A percentile compares a stretch with the other conserved stretches of the same genome.
Evolutionary conservation across 2,329 filamentous ascomycete genomes (phyloP).

Genomic region (Berkeleyomyces basicola): DNA sequence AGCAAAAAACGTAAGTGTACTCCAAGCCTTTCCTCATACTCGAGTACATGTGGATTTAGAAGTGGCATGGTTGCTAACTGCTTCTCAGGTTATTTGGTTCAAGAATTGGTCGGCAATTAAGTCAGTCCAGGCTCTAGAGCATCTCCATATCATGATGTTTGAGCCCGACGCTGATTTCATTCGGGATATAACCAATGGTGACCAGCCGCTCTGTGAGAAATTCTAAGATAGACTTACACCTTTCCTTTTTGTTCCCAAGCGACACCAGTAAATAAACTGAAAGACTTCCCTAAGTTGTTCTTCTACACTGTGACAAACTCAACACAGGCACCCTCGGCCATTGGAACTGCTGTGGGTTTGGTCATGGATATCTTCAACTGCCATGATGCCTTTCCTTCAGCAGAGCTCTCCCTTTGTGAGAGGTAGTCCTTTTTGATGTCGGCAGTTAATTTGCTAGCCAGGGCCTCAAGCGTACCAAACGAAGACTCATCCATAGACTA

Average conservation of each 20-base stretch:
- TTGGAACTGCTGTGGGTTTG: conserved; percentile 57
- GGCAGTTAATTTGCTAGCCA: conserved; percentile 33
- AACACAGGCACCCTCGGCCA: conserved; percentile 54
- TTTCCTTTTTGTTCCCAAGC: background rate
- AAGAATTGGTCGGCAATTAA: conserved; percentile 72
- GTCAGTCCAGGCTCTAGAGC: conserved; percentile 73
- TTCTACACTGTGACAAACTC: conserved; percentile 24
- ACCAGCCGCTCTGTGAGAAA: conserved; percentile 47
- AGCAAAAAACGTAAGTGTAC: conserved; percentile 32
- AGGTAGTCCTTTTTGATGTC: conserved; percentile 29
- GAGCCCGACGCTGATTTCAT: conserved; percentile 57
- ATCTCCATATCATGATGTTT: conserved; percentile 88
- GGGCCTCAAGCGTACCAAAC: conserved; percentile 47
- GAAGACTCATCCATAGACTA: conserved; percentile 38
- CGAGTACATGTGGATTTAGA: background rate
- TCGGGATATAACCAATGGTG: conserved; percentile 52
- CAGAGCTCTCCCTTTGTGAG: background rate
- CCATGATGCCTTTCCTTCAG: conserved; percentile 22
- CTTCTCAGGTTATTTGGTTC: conserved; percentile 28
- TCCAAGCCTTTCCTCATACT: background rate
- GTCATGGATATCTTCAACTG: conserved; percentile 45
- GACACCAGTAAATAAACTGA: background rate
- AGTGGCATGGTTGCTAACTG: background rate
- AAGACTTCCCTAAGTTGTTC: background rate
- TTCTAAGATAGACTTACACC: background rate